These are phyloP conservation scores for Aspergillus quadricinctus DNA, from an alignment of 2,329 filamentous ascomycete genomes.

Conservation along the genomic window DNA sequence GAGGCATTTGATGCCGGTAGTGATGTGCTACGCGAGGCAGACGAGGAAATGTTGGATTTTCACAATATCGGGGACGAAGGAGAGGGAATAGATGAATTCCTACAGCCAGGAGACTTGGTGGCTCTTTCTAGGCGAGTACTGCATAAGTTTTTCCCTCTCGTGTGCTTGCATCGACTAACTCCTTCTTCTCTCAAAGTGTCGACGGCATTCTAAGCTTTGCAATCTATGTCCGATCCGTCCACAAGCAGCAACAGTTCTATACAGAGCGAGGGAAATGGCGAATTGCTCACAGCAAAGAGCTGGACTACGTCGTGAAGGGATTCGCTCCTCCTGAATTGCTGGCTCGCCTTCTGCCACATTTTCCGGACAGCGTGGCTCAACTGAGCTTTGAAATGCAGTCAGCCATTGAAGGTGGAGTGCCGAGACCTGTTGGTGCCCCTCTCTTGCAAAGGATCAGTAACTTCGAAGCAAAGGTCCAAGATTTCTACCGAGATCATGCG, in stretches of 20 bases:
- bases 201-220: constrained; percentile 29
- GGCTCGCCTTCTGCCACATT: constrained; percentile 45
- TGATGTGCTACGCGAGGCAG: constrained; percentile 19
- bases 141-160: neutral
- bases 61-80: constrained; percentile 26
- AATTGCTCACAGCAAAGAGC: constrained; percentile 29
- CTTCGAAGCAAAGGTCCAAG: constrained; percentile 30
- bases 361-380: constrained; percentile 40
- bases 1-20: constrained; percentile 24
- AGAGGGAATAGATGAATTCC: constrained; percentile 24
- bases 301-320: constrained; percentile 48
- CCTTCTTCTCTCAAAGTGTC: constrained; percentile 7
- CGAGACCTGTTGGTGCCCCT: constrained; percentile 32
- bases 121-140: constrained; percentile 28
- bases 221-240: constrained; percentile 40
- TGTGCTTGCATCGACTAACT: neutral
- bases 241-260: constrained; percentile 42
- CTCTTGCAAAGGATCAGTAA: constrained; percentile 32
- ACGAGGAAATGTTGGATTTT: constrained; percentile 25
- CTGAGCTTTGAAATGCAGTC: constrained; percentile 29
- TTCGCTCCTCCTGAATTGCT: constrained; percentile 46
- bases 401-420: constrained; percentile 39
- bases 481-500: constrained; percentile 33
- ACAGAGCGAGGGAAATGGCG: constrained; percentile 42
- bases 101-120: constrained; percentile 41